Evolutionary conservation across 1,139 yeast species (phyloP), one percentile per base, ranked within the genome.

Genomic region (Blastobotrys illinoisensis): DNA sequence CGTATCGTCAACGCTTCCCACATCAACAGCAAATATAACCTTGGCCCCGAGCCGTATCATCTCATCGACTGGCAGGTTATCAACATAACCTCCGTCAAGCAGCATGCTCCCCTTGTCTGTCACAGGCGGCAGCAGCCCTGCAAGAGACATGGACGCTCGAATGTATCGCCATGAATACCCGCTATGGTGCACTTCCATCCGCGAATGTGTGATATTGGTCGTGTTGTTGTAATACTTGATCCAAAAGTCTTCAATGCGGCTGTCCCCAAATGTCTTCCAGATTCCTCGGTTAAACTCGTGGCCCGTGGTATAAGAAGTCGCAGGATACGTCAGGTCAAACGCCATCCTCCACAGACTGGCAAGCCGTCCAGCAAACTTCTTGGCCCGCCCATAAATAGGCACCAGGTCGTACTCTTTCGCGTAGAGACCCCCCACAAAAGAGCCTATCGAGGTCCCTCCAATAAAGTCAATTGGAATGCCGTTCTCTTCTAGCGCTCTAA

Each of bases 131-230:
- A 93, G 74, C 44, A 93, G 74, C 0, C 99, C 97, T 0, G 99
- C 98, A 53, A 93, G 77, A 1, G 97, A 87, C 99, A 93, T 93
- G 0, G 97, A 89, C 0, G 99, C 99, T 51, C 99, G 76, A 52
- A 93, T 86, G 63, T 88, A 93, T 60, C 98, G 76, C 99, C 99
- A 93, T 23, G 96, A 91, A 67, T 88, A 88, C 1, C 99, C 99
- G 43, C 85, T 79, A 23, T 88, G 83, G 67, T 93, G 99, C 43
- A 91, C 82, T 63, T 93, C 99, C 96, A 93, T 95, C 18, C 91
- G 82, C 0, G 97, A 91, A 62, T 90, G 89, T 2, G 99, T 93
- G 56, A 93, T 88, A 67, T 93, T 93, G n/a, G 99, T 93, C 0
- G 98, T 88, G 67, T 93, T 93, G 66, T 95, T 84, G 66, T 81